Percentiles rank a stretch among this genome's conserved stretches.
phyloP scores from a whole-genome alignment of 2,329 filamentous ascomycete species.

The Trichophyton equinum region DNA sequence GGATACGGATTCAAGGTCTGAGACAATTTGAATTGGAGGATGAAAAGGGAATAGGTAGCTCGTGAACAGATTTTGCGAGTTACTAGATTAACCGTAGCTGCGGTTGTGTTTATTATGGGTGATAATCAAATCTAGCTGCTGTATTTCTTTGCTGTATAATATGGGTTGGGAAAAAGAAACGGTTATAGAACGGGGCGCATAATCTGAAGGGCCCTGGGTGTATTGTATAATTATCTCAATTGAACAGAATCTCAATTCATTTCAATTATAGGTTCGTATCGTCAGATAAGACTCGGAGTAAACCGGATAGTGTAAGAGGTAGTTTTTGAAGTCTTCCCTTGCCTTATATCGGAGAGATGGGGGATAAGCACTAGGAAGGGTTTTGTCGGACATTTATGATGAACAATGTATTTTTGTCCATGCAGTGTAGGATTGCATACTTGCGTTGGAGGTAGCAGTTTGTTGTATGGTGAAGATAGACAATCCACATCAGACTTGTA shows the following conservation, averaged over 20 bases:
- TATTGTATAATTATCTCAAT: background rate
- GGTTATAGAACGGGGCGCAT: background rate
- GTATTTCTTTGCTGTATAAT: background rate
- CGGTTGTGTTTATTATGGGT: background rate
- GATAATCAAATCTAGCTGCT: background rate
- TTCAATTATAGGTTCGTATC: background rate
- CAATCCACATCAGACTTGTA: no score
- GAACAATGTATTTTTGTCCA: no score
- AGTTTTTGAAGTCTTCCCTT: no score
- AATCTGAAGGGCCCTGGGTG: background rate
- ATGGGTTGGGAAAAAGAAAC: background rate
- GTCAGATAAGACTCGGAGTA: no score
- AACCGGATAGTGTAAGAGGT: no score
- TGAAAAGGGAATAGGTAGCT: background rate
- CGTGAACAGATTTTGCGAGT: background rate
- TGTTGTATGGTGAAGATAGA: no score
- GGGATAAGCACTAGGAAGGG: no score
- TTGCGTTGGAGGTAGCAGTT: no score
- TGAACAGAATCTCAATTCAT: background rate
- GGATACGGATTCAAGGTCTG: slow-evolving; percentile 71
- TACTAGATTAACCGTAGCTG: background rate
- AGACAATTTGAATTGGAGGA: background rate
- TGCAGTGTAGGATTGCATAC: no score
- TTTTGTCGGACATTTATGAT: no score
- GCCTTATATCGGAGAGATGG: no score